Evolutionary conservation across 2,329 filamentous ascomycete species (phyloP).

Genomic region (Phialophora tarda): DNA sequence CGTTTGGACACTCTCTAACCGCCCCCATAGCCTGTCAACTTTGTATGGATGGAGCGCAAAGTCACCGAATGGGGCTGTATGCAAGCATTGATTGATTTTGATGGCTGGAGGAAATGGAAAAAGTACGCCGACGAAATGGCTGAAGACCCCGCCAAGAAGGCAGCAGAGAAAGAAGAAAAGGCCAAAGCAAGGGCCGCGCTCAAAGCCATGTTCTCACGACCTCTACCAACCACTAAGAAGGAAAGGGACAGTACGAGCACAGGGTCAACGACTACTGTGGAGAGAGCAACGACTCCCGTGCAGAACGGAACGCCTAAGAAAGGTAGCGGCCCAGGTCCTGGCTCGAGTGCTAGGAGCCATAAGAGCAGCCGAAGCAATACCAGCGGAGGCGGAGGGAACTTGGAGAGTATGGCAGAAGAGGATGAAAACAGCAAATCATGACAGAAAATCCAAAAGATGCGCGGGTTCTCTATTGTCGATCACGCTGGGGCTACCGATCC

Average conservation of each 20-base stretch:
- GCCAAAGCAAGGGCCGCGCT: conserved; percentile 39
- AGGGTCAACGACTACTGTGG: conserved; percentile 17
- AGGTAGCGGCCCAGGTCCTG: conserved; percentile 13
- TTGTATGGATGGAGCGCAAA: conserved; percentile 95
- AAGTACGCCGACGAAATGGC: conserved; percentile 63
- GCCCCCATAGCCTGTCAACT: conserved; percentile 75
- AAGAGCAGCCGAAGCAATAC: conserved; percentile 28
- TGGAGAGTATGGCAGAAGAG: conserved; percentile 36
- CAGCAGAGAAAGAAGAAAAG: conserved; percentile 39
- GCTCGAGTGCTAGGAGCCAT: conserved; percentile 18
- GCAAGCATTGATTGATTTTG: conserved; percentile 98
- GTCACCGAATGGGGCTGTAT: conserved; percentile 99
- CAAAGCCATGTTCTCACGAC: conserved; percentile 38
- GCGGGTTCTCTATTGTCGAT: neutral
- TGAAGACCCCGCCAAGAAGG: conserved; percentile 36
- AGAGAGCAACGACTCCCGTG: conserved; percentile 21
- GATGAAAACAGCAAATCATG: conserved; percentile 30
- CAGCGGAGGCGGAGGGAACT: conserved; percentile 23
- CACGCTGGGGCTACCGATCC: neutral
- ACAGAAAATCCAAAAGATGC: conserved; percentile 4
- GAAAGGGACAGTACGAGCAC: conserved; percentile 30
- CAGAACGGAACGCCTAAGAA: conserved; percentile 30
- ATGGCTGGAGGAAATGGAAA: conserved; percentile 98
- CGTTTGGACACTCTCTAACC: conserved; percentile 18
- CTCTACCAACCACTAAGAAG: conserved; percentile 34